A percentile compares a stretch with the other conserved stretches of the same genome.
Conservation (phyloP, 2,329 filamentous ascomycete species). For the Claviceps paspali region DNA sequence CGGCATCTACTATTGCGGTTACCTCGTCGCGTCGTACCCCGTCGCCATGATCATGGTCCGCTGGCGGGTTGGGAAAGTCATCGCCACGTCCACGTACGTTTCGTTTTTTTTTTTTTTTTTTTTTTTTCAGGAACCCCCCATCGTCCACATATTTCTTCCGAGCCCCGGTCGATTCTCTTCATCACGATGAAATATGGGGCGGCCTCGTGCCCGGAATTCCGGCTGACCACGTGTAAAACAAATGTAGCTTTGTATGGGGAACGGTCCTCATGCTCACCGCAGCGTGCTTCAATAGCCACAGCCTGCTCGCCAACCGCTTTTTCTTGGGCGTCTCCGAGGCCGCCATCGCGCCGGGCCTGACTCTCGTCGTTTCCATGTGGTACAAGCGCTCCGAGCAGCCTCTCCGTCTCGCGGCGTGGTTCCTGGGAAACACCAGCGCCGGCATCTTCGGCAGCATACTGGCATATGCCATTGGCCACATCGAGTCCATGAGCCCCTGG, state of each 20-base stretch:
- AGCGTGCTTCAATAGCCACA: constrained; percentile 15
- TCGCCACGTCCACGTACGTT: constrained; percentile 10
- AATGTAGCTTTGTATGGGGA: constrained; percentile 17
- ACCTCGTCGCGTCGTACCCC: constrained; percentile 20
- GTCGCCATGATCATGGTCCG: constrained; percentile 12
- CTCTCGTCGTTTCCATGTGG: constrained; percentile 18
- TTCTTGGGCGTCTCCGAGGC: constrained; percentile 19
- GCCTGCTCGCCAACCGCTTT: constrained; percentile 17
- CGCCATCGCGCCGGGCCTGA: constrained; percentile 15
- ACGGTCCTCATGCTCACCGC: constrained; percentile 28
- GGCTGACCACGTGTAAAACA: not conserved
- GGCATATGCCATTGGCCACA: constrained; percentile 17
- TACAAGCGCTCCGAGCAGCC: constrained; percentile 17
- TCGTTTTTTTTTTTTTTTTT: not conserved
- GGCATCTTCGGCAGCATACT: constrained; percentile 15
- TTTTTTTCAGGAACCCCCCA: not conserved
- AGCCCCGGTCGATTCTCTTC: not conserved
- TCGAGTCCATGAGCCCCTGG: constrained; percentile 8
- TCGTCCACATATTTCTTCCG: no score
- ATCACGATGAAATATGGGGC: not conserved
- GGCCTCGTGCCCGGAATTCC: not conserved
- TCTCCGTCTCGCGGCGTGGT: constrained; percentile 18
- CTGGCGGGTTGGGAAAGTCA: constrained; percentile 14
- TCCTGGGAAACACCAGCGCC: constrained; percentile 17
- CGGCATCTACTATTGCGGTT: constrained; percentile 37